Evolutionary conservation across 257 asterid species (phyloP).

Genomic region (Capsicum chinense): DNA sequence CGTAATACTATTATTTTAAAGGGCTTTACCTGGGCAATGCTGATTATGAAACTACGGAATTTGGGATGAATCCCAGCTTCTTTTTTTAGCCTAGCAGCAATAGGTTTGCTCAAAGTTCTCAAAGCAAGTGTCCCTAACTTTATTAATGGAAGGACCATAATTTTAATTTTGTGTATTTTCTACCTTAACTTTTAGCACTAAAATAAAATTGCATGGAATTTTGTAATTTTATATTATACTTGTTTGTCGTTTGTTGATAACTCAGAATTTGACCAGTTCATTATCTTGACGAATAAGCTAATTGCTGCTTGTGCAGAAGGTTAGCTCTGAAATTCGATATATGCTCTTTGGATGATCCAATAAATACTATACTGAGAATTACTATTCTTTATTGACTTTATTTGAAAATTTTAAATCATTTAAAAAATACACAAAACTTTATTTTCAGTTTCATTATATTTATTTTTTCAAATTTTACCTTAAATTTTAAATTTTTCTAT

Average conservation of each 20-base stretch:
- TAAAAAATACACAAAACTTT: background rate
- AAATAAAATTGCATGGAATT: background rate
- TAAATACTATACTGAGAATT: too few relatives aligned
- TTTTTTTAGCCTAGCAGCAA: constrained; percentile 75
- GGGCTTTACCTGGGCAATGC: constrained; percentile 78
- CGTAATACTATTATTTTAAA: background rate
- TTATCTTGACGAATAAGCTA: constrained; percentile 27
- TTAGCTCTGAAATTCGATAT: background rate
- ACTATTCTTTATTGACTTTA: too few relatives aligned
- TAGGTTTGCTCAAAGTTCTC: constrained; percentile 85
- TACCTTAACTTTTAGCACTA: background rate
- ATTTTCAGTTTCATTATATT: background rate
- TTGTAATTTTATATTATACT: background rate
- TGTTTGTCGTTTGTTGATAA: background rate
- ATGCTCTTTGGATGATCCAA: too few relatives aligned
- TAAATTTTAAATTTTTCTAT: too few relatives aligned
- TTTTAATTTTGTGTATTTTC: constrained; percentile 27
- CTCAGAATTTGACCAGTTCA: constrained; percentile 14
- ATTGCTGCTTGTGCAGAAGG: background rate
- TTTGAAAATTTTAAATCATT: background rate
- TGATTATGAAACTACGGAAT: constrained; percentile 69
- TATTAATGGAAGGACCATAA: constrained; percentile 77
- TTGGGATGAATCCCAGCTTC: constrained; percentile 83
- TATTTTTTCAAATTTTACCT: too few relatives aligned
- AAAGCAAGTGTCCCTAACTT: constrained; percentile 97